Percentiles rank a stretch among this genome's conserved stretches.
phyloP scores from a whole-genome alignment of 1,139 yeast species.

The Taiozyma sp. region DNA sequence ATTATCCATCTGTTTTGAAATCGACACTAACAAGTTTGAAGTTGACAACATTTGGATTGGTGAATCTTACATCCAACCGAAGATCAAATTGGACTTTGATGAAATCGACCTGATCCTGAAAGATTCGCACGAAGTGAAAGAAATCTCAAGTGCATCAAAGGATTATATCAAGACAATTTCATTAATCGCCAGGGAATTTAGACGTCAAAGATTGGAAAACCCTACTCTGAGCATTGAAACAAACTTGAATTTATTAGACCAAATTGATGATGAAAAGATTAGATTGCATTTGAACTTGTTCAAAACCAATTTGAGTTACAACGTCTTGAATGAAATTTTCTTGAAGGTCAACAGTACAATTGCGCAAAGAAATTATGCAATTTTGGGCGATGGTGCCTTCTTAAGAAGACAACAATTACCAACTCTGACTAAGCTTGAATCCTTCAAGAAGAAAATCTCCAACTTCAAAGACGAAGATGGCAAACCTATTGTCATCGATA shows the following conservation, averaged over 20 bases:
- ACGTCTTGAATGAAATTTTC: constrained; percentile 67
- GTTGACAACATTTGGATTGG: constrained; percentile 76
- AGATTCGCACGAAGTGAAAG: constrained; percentile 9
- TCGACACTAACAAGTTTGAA: constrained; percentile 68
- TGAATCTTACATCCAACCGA: constrained; percentile 65
- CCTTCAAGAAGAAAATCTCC: constrained; percentile 65
- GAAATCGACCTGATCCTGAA: constrained; percentile 45
- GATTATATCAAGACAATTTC: constrained; percentile 64
- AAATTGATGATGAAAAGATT: constrained; percentile 80
- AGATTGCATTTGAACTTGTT: constrained; percentile 68
- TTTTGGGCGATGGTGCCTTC: constrained; percentile 73
- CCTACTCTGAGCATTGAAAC: constrained; percentile 45
- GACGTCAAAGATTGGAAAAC: constrained; percentile 61
- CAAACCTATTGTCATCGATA: constrained; percentile 45
- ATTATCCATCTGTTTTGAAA: constrained; percentile 75
- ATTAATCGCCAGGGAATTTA: constrained; percentile 64
- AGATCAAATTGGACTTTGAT: constrained; percentile 41
- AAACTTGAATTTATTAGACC: constrained; percentile 64
- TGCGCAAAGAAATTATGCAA: constrained; percentile 74
- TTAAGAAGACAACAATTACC: constrained; percentile 89
- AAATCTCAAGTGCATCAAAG: constrained; percentile 49
- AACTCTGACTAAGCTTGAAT: constrained; percentile 72
- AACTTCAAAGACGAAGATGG: constrained; percentile 46
- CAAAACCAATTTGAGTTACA: constrained; percentile 51
- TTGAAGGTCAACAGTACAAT: constrained; percentile 81